Conservation (phyloP, 805 yeast genomes). For the Candida ulmi region DNA sequence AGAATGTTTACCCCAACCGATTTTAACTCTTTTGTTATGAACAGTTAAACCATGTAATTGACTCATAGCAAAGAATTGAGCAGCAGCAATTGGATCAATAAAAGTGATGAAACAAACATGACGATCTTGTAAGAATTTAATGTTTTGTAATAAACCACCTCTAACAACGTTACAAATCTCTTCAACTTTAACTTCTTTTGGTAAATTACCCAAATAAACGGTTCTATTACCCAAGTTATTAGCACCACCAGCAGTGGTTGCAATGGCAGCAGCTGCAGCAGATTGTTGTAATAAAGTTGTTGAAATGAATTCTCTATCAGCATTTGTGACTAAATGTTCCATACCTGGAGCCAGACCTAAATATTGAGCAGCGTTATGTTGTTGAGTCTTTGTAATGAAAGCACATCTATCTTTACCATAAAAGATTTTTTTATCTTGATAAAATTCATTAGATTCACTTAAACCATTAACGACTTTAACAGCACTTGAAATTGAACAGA, state of each 20-base stretch:
- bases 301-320: slow-evolving; percentile 53
- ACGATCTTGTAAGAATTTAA: slow-evolving; percentile 74
- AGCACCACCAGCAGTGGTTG: slow-evolving; percentile 91
- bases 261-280: slow-evolving; percentile 97
- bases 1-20: slow-evolving; percentile 97
- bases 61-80: slow-evolving; percentile 93
- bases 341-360: slow-evolving; percentile 86
- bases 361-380: slow-evolving; percentile 94
- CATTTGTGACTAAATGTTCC: slow-evolving; percentile 72
- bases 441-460: slow-evolving; percentile 58
- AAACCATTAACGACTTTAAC: slow-evolving; percentile 75
- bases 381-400: slow-evolving; percentile 90
- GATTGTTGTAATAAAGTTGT: slow-evolving; percentile 85
- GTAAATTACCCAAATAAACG: slow-evolving; percentile 84
- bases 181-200: slow-evolving; percentile 81
- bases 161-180: slow-evolving; percentile 95
- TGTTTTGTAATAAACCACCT: slow-evolving; percentile 86
- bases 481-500: slow-evolving; percentile 81
- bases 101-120: slow-evolving; percentile 94
- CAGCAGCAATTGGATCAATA: slow-evolving; percentile 95
- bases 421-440: slow-evolving; percentile 71
- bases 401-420: slow-evolving; percentile 96
- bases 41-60: slow-evolving; percentile 84
- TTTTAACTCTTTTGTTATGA: slow-evolving; percentile 79
- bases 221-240: slow-evolving; percentile 90